Conservation (phyloP, 768 basidiomycete genomes). For the Serendipita sp. region DNA sequence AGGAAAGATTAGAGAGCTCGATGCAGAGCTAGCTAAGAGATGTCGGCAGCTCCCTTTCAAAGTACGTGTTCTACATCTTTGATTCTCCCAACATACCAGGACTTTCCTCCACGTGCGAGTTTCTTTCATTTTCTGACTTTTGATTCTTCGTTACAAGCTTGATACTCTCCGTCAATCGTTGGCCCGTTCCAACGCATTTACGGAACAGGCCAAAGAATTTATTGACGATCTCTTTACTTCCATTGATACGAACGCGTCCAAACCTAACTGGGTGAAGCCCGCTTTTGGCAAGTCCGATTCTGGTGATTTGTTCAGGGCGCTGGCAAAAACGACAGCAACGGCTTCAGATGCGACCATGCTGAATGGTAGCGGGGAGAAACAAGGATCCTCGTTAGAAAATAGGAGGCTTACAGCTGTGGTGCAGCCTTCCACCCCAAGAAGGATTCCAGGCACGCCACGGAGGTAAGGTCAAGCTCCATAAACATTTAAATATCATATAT, state of each 20-base stretch:
- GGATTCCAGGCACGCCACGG: neutral
- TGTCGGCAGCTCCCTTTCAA: neutral
- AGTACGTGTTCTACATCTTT: neutral
- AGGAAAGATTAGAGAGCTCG: neutral
- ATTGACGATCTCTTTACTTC: constrained; percentile 1
- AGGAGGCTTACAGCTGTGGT: neutral
- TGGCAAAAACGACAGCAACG: neutral
- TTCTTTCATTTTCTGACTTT: neutral
- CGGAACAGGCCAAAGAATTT: constrained; percentile 3
- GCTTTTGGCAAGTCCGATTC: neutral
- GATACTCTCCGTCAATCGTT: neutral
- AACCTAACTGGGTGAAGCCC: neutral
- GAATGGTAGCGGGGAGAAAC: neutral
- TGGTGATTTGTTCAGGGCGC: neutral
- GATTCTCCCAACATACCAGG: neutral
- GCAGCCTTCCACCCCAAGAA: neutral
- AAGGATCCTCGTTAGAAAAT: neutral
- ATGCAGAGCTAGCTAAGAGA: neutral
- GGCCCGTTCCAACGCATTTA: neutral
- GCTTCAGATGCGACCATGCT: neutral
- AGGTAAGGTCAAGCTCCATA: too few species aligned
- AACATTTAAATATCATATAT: too few species aligned
- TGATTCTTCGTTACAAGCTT: neutral
- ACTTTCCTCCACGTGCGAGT: too few species aligned
- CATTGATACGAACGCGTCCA: neutral